These are phyloP conservation scores for Encephalitozoon cuniculi DNA, from an alignment of 371 early-diverging fungal genomes.

Conservation along the genomic window DNA sequence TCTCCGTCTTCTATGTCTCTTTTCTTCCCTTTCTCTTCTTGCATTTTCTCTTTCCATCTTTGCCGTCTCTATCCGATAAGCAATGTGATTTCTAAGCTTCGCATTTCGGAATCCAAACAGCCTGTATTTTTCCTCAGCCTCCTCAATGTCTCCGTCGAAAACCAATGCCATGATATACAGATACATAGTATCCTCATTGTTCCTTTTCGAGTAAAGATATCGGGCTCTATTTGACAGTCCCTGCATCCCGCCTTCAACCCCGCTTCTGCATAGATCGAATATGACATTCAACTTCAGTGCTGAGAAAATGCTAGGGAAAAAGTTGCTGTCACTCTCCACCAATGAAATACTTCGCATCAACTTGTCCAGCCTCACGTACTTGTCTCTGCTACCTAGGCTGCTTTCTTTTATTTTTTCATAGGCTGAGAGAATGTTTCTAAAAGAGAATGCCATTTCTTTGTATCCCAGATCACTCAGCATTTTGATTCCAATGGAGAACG, in stretches of 20 bases:
- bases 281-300: background rate
- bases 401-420: background rate
- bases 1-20: constrained; percentile 6
- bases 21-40: constrained; percentile 19
- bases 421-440: background rate
- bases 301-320: constrained; percentile 12
- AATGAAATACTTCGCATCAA: background rate
- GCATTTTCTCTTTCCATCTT: constrained; percentile 27
- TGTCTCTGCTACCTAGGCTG: background rate
- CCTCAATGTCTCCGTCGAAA: background rate
- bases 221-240: background rate
- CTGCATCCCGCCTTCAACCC: background rate
- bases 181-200: constrained; percentile 3
- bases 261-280: background rate
- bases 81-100: background rate
- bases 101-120: background rate
- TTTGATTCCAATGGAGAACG: background rate
- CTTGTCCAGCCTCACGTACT: background rate
- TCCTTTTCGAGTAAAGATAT: background rate
- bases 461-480: background rate
- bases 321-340: background rate
- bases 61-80: constrained; percentile 13
- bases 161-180: background rate
- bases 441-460: background rate
- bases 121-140: constrained; percentile 7